Base-by-base conservation (phyloP, 129 eudicot genomes). In the Flaveria sonorensis region DNA sequence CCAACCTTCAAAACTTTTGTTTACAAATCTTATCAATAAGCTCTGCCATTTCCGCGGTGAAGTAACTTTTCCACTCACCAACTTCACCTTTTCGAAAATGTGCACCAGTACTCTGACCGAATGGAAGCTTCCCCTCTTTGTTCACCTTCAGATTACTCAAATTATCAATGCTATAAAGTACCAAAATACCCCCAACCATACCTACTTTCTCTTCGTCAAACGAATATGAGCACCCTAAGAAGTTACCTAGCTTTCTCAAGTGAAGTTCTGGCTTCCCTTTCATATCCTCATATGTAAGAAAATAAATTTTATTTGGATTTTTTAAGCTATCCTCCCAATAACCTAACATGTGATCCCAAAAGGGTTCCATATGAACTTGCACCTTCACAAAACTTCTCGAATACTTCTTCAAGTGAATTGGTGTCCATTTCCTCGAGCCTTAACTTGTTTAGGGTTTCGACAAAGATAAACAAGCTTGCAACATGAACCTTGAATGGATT, bases 391-490 rank as follows among this genome's bases (percentile, higher is more conserved):
- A 72, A 87, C 56, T 21, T 55, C 6, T 83, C 82, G n/a, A 85
- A 81, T 0, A 78, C 82, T 18, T 79, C 83, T 6, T 83, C 90
- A 10, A 85, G 18, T 4, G 71, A 32, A 21, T 8, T 65, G 0
- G 50, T 42, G 15, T 64, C 83, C 26, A 47, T 65, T 21, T 61
- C 23, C 0, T 68, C 42, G 10, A 64, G 84, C 55, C 83, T 83
- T 23, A 86, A 45, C 78, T 82, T 83, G 78, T 90, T 85, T 88
- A 7, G 90, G 89, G 64, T 86, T 72, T 70, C 96, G 82, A 55
- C 96, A 88, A 7, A 90, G 23, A 72, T 88, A 90, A n/a, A 88
- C 88, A 69, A 90, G 19, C 76, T 86, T 90, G 53, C 89, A 83
- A 3, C 57, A 14, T 4, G 89, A 78, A 23, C 77, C 70, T 7